Evolutionary conservation across 2,329 filamentous ascomycete species (phyloP).

Genomic region (Colletotrichum sp.): DNA sequence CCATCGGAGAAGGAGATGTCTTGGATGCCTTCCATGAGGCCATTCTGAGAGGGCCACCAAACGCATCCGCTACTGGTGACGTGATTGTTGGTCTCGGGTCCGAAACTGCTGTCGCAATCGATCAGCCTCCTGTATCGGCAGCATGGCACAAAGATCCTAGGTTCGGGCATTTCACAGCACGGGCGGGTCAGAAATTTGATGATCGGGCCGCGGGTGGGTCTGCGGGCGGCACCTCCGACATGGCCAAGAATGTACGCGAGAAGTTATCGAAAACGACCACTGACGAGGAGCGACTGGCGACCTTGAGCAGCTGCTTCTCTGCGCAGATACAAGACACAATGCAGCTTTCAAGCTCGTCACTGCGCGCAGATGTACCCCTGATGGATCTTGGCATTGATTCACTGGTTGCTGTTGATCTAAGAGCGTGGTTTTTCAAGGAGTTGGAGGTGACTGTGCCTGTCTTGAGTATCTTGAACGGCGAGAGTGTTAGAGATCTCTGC

Average conservation of each 20-base stretch:
- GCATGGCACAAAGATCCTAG: not conserved
- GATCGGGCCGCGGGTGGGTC: too few relatives aligned
- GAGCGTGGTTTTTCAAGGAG: slow-evolving; percentile 52
- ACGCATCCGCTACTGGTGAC: not conserved
- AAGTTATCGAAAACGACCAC: not conserved
- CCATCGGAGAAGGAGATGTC: not conserved
- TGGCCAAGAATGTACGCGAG: not conserved
- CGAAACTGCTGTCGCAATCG: not conserved
- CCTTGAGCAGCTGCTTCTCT: not conserved
- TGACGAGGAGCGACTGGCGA: not conserved
- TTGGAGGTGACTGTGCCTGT: slow-evolving; percentile 47
- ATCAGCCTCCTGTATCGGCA: not conserved
- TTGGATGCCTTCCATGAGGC: not conserved
- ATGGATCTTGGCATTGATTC: slow-evolving; percentile 29
- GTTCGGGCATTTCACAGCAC: not conserved
- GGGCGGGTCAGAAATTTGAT: not conserved
- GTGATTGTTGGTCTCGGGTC: not conserved
- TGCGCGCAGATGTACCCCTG: not conserved
- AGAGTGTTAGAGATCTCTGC: slow-evolving; percentile 15
- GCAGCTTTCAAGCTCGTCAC: not conserved
- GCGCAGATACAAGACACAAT: not conserved
- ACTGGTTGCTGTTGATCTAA: slow-evolving; percentile 36
- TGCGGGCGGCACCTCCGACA: not conserved
- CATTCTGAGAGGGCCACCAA: not conserved
- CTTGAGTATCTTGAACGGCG: slow-evolving; percentile 46